Base-by-base conservation (phyloP, 164 flowering plant genomes). In the Nymphaea colorata region DNA sequence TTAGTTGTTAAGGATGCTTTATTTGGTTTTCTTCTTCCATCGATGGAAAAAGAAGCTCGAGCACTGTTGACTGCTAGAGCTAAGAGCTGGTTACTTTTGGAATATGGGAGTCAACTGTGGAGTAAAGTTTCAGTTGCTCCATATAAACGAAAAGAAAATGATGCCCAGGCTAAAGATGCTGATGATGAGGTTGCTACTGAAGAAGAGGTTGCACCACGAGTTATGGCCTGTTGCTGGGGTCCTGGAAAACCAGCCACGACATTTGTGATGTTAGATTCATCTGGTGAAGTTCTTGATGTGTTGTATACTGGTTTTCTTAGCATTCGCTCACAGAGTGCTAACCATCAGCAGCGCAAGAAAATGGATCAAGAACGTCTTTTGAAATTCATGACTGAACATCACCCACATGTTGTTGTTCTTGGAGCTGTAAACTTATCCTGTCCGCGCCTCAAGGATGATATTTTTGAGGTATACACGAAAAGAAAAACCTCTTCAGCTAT, bases 201-300 rank as follows among this genome's bases (percentile, higher is more conserved):
- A 69, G 96, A 94, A 44, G 96, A 87, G 65, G 81, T 84, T 70
- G 92, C 91, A 70, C 92, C 96, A 8, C 81, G 86, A 80, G 96
- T 90, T 70, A 85, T 91, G 96, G 99, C 99, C 66, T 94, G 98
- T 72, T 91, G 96, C 75, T 91, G 99, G 99, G 97, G 96, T 45
- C 94, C 92, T 70, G 96, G 96, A 64, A 95, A 87, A 73, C 98
- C 99, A 53, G 86, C 92, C 17, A 92, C 92, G 6, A 88, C 98
- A 65, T 95, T 95, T 81, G 98, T 92, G 71, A 91, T 92, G 98
- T 69, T 95, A 74, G 96, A 92, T 79, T 86, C 98, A 42, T 81
- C 90, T n/a, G 99, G 99, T 18, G 96, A 90, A 74, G 86, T 95
- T 42, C 68, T 90, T 61, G 98, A 95, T 83, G 90, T 88, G 66